Evolutionary conservation across 176 grass and related monocot genomes (phyloP).

Genomic region (Ampelocalamus luodianensis): DNA sequence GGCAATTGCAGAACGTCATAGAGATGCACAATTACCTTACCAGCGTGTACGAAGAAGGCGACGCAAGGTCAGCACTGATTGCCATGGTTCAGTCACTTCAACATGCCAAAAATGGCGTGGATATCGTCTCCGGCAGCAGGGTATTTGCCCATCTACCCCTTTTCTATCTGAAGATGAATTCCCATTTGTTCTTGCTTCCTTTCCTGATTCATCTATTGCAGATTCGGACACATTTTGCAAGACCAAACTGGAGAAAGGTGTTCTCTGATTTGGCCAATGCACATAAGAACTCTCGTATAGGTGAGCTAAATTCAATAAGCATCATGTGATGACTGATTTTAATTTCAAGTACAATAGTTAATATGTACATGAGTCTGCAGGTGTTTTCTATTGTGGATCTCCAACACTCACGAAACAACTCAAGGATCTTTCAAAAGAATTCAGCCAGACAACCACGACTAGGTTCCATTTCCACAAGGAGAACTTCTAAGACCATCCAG

Average conservation of each 20-base stretch:
- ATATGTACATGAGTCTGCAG: slow-evolving; percentile 54
- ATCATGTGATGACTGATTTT: slow-evolving; percentile 1
- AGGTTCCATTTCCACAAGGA: slow-evolving; percentile 99
- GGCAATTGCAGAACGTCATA: slow-evolving; percentile 78
- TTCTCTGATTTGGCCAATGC: slow-evolving; percentile 80
- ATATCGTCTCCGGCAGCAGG: slow-evolving; percentile 93
- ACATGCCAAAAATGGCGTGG: slow-evolving; percentile 87
- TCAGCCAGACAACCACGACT: slow-evolving; percentile 87
- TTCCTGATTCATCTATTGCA: slow-evolving; percentile 41
- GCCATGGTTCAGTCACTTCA: slow-evolving; percentile 97
- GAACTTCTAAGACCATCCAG: slow-evolving; percentile 69
- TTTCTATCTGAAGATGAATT: background rate
- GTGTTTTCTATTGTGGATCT: slow-evolving; percentile 97
- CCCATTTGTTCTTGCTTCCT: background rate
- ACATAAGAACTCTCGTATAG: slow-evolving; percentile 85
- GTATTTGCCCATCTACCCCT: slow-evolving; percentile 39
- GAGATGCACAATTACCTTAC: slow-evolving; percentile 99
- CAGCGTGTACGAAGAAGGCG: slow-evolving; percentile 99
- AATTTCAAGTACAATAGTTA: slow-evolving; percentile 13
- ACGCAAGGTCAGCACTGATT: slow-evolving; percentile 90
- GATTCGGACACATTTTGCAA: slow-evolving; percentile 98
- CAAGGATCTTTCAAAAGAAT: slow-evolving; percentile 89
- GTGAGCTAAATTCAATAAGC: slow-evolving; percentile 45
- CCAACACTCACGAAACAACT: slow-evolving; percentile 76
- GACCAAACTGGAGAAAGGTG: slow-evolving; percentile 99